Evolutionary conservation across 2,329 filamentous ascomycete genomes (phyloP).

Genomic region (Cordyceps cateniannulata): DNA sequence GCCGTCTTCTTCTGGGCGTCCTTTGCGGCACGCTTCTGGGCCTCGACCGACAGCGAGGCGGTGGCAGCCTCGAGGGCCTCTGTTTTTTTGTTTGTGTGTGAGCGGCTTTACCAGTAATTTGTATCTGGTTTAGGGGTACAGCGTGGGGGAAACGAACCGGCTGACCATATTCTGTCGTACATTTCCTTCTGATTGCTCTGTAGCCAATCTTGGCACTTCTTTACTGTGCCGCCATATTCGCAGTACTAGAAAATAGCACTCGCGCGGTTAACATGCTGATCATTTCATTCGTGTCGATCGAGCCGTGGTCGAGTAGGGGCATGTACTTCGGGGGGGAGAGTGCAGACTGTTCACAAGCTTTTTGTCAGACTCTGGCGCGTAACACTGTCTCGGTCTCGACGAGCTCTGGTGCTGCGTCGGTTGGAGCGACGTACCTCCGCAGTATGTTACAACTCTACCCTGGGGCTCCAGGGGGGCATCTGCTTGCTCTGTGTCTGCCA

Average conservation of each 20-base stretch:
- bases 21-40: slow-evolving; percentile 90
- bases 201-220: slow-evolving; percentile 97
- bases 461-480: slow-evolving; percentile 42
- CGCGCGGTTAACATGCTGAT: slow-evolving; percentile 16
- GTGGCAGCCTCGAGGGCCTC: slow-evolving; percentile 80
- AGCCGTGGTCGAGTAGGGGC: slow-evolving; percentile 5
- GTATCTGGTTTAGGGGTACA: not conserved
- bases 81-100: slow-evolving; percentile 26
- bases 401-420: too few relatives aligned
- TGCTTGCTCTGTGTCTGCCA: slow-evolving; percentile 48
- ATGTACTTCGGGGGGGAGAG: slow-evolving; percentile 56
- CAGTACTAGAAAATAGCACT: slow-evolving; percentile 67
- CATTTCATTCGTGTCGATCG: slow-evolving; percentile 1
- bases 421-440: slow-evolving; percentile 43
- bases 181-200: slow-evolving; percentile 65
- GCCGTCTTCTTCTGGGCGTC: slow-evolving; percentile 96
- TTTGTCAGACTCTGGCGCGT: slow-evolving; percentile 2
- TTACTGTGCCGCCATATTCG: slow-evolving; percentile 93
- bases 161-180: slow-evolving; percentile 77
- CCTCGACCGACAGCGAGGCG: slow-evolving; percentile 78
- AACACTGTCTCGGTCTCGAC: not conserved
- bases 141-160: slow-evolving; percentile 48
- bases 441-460: slow-evolving; percentile 48
- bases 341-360: slow-evolving; percentile 44
- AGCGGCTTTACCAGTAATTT: not conserved